phyloP scores from a whole-genome alignment of 192 early-diverging fungal genomes.

The Lobosporangium transversale region DNA sequence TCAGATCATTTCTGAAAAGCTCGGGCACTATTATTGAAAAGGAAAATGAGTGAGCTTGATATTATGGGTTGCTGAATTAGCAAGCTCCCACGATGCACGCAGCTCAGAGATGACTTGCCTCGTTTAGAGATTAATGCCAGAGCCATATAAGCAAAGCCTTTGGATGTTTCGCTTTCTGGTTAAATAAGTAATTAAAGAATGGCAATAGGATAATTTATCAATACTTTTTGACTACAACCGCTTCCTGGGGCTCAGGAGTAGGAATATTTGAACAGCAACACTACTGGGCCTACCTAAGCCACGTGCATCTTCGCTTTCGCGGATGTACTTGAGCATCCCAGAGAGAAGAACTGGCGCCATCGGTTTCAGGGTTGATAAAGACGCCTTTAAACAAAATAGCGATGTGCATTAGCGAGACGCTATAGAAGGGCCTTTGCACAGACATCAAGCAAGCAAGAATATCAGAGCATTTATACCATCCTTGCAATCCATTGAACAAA shows the following conservation, averaged over 20 bases:
- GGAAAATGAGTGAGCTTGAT: not conserved
- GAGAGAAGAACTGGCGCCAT: slow-evolving; percentile 76
- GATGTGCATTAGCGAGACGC: too few relatives aligned
- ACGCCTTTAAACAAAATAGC: too few relatives aligned
- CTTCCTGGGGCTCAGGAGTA: too few relatives aligned
- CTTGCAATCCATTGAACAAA: slow-evolving; percentile 92
- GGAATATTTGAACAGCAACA: too few relatives aligned
- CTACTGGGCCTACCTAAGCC: too few relatives aligned
- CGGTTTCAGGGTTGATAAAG: slow-evolving; percentile 62
- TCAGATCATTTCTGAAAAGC: slow-evolving; percentile 69
- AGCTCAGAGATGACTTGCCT: too few relatives aligned
- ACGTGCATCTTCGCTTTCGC: slow-evolving; percentile 31
- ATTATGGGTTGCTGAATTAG: too few relatives aligned
- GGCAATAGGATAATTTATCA: not conserved
- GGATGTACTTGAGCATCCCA: slow-evolving; percentile 75
- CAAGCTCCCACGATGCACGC: too few relatives aligned
- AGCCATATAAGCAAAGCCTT: slow-evolving; percentile 88
- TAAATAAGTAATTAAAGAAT: not conserved
- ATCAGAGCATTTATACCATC: slow-evolving; percentile 60
- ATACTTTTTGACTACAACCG: too few relatives aligned
- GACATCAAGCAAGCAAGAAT: not conserved
- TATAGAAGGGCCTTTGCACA: too few relatives aligned
- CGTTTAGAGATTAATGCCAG: slow-evolving; percentile 79
- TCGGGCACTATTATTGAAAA: slow-evolving; percentile 63
- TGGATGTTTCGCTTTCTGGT: slow-evolving; percentile 69